Conservation (phyloP, 2,329 filamentous ascomycete genomes). For the Knoxdaviesia proteae region DNA sequence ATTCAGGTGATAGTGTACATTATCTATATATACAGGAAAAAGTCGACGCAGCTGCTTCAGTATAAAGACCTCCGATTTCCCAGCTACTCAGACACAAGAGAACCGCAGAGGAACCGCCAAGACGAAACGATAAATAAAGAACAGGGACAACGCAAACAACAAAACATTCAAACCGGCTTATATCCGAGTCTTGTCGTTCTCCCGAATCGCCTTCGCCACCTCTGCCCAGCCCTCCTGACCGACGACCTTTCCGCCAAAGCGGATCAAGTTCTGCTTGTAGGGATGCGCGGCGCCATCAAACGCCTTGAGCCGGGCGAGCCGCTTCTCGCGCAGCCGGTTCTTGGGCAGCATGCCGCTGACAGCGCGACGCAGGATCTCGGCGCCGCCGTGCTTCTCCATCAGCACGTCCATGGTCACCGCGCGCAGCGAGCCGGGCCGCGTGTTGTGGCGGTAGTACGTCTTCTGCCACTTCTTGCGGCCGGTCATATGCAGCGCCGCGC, state of each 20-base stretch:
- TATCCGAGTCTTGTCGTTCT: constrained; percentile 27
- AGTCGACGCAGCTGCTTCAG: no score
- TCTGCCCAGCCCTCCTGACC: constrained; percentile 32
- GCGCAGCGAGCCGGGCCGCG: constrained; percentile 68
- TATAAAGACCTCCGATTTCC: no score
- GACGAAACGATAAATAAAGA: no score
- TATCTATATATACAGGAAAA: no score
- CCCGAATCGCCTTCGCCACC: constrained; percentile 26
- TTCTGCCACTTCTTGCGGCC: constrained; percentile 89
- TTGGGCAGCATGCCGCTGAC: constrained; percentile 97
- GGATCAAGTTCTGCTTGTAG: constrained; percentile 71
- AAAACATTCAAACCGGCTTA: constrained; percentile 10
- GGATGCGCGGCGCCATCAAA: constrained; percentile 89
- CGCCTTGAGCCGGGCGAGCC: constrained; percentile 75
- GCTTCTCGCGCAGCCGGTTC: constrained; percentile 74
- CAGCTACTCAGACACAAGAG: no score
- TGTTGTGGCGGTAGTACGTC: constrained; percentile 88
- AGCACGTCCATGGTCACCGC: constrained; percentile 85
- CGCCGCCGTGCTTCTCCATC: constrained; percentile 84
- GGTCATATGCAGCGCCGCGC: constrained; percentile 67
- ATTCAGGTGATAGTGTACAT: no score
- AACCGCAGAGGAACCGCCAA: no score
- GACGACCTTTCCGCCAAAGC: constrained; percentile 40
- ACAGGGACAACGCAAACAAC: no score
- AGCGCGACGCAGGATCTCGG: constrained; percentile 75